Evolutionary conservation across 352 stramenopile genomes (phyloP).

Genomic region (Globisporangium acanthophoron): DNA sequence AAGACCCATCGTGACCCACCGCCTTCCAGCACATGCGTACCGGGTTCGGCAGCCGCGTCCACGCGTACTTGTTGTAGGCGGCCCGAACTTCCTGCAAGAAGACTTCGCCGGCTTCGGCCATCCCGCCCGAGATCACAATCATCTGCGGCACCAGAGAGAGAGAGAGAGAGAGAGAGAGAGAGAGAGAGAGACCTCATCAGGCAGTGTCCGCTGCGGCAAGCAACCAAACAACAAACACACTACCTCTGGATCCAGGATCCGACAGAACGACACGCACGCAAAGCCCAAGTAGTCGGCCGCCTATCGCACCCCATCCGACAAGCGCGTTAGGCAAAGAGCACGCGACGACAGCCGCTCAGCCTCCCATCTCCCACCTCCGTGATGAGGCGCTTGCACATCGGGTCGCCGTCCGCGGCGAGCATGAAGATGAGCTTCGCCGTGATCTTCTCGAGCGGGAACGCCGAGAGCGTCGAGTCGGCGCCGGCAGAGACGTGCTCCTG

Average conservation of each 20-base stretch:
- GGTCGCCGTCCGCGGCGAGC: constrained; percentile 54
- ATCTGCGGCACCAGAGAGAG: constrained; percentile 27
- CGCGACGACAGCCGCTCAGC: background rate
- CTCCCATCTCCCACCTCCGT: constrained; percentile 56
- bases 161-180: background rate
- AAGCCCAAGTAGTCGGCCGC: constrained; percentile 79
- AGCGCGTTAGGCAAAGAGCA: background rate
- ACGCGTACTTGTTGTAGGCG: constrained; percentile 65
- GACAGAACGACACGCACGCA: constrained; percentile 74
- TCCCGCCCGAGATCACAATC: constrained; percentile 73
- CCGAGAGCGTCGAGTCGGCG: constrained; percentile 38
- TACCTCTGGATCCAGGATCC: constrained; percentile 73
- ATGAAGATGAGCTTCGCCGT: constrained; percentile 72
- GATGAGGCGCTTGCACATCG: constrained; percentile 64
- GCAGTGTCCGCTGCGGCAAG: background rate
- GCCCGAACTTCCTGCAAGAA: constrained; percentile 63
- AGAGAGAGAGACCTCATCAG: background rate
- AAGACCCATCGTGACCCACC: background rate
- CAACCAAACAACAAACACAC: background rate
- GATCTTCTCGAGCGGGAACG: constrained; percentile 40
- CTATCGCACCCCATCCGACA: constrained; percentile 16
- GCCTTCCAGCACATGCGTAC: constrained; percentile 18
- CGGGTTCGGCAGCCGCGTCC: constrained; percentile 64
- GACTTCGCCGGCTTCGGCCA: constrained; percentile 62
- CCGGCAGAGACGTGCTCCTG: constrained; percentile 64